A percentile compares a stretch with the other conserved stretches of the same genome.
These are phyloP conservation scores for Rhizoctonia solani DNA, from an alignment of 1,284 basidiomycete species.

Conservation along the genomic window DNA sequence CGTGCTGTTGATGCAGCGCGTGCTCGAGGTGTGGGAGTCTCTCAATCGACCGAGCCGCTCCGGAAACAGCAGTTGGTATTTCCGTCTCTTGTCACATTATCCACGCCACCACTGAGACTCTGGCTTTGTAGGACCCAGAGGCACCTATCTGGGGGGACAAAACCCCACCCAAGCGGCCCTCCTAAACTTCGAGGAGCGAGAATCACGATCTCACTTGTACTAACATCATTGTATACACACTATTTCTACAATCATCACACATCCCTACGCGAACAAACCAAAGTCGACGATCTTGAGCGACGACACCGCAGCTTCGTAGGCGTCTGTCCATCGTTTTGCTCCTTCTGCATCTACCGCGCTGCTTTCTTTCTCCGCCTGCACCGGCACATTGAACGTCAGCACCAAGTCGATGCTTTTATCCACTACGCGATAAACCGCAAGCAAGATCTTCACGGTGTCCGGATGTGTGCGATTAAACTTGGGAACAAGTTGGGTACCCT, in stretches of 20 bases:
- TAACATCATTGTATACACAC: constrained; percentile 19
- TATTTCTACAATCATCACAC: constrained; percentile 30
- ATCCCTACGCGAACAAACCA: constrained; percentile 67
- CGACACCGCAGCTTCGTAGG: constrained; percentile 62
- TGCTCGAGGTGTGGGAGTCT: constrained; percentile 7
- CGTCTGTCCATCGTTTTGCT: constrained; percentile 40
- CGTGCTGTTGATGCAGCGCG: constrained; percentile 31
- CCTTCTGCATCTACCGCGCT: constrained; percentile 42
- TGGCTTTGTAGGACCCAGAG: constrained; percentile 2
- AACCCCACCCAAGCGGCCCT: neutral
- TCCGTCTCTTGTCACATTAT: neutral
- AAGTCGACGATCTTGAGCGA: constrained; percentile 74
- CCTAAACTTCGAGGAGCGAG: neutral
- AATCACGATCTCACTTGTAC: neutral
- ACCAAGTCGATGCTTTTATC: constrained; percentile 76
- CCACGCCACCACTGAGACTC: neutral
- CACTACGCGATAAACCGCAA: constrained; percentile 80
- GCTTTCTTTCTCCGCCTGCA: constrained; percentile 49
- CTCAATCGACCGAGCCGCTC: constrained; percentile 6
- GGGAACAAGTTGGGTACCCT: constrained; percentile 69
- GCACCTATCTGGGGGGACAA: constrained; percentile 17
- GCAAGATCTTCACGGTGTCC: constrained; percentile 73
- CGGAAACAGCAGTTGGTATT: constrained; percentile 17
- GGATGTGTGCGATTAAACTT: constrained; percentile 71
- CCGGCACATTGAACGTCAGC: constrained; percentile 78